Evolutionary conservation across 202 grass and related monocot species (phyloP), one percentile per base, ranked within the genome.

Genomic region (Brachypodium distachyon): DNA sequence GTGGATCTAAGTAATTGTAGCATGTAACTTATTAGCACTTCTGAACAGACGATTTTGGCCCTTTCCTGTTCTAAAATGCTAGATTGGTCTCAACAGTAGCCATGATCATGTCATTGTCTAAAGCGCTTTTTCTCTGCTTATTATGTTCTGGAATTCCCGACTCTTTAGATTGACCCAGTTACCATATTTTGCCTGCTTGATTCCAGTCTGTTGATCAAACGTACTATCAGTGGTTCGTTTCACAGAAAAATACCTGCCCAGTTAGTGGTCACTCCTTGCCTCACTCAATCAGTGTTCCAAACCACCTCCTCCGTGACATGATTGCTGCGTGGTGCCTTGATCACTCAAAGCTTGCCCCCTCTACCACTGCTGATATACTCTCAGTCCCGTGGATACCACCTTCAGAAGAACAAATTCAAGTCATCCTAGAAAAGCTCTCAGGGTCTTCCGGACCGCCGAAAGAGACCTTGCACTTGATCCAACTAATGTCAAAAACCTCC

Each of bases 241-340:
- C 14, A 53, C 19, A 26, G 7, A 62, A 53, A 13, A 81, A 75
- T 7, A 13, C 17, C 67, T 83, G 74, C 36, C 68, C 74, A 61
- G 46, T 59, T 66, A 83, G 50, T 78, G 9, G 49, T 4, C 16
- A 73, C 18, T 33, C 23, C 50, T 52, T 82, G 67, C 22, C 79
- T 26, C 80, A 87, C 60, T 73, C 79, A 68, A 22, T 42, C n/a
- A 41, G 9, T 65, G 26, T 43, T 74, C 68, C 80, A 59, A 74
- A 87, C 53, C 51, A 83, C 34, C 80, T 83, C 33, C 74, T 87
- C 21, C 42, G 13, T 28, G 74, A 87, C 55, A 83, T 83, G 85
- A 83, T 87, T 79, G 10, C 60, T 44, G 67, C 74, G 34, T 87
- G 85, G 85, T 19, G 42, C 44, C 42, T 73, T 3, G 85, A 87